Evolutionary conservation across 345 rosid species (phyloP), one percentile per base, ranked within the genome.

Genomic region (Lepidium aucheri): DNA sequence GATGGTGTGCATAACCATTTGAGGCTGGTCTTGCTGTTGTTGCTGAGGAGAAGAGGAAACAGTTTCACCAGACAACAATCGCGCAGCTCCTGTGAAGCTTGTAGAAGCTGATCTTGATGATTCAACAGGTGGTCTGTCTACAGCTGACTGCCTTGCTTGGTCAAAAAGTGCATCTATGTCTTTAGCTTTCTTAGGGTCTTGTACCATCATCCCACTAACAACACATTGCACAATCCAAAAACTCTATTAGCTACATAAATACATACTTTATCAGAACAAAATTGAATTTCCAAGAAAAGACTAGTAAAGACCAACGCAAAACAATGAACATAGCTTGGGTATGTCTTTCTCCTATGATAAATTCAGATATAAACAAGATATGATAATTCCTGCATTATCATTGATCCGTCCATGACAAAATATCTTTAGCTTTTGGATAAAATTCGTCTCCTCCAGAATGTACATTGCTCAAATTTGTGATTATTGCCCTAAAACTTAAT

Each of bases 141-240:
- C 95, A 41, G 86, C 97, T 33, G 79, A 76, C 8, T 62, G 72
- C 69, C 83, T 83, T 47, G 95, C 96, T 71, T 86, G 87, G 53
- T 75, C 70, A 32, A 94, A 90, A 45, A 93, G 76, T 2, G 79
- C 78, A 68, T 93, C 91, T 40, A 82, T 91, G 34, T 86, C 84
- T 45, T 82, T 79, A 1, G 60, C 59, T 65, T 77, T 85, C 35
- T 77, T 75, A 73, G 94, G 97, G 79, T 88, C 98, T 76, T 86
- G 91, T 34, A 89, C 91, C 68, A 86, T 80, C 95, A 93, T 90
- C 41, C 98, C 97, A 75, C 98, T 93, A 80, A 80, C 4, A 63
- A 60, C 60, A 59, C 49, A 61, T 8, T 28, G 1, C 4, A 38
- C 22, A 64, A 17, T 20, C 41, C 62, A 50, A 40, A 18, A 39